These are phyloP conservation scores for Alnus rubra DNA, from an alignment of 306 rosid genomes.

Conservation along the genomic window DNA sequence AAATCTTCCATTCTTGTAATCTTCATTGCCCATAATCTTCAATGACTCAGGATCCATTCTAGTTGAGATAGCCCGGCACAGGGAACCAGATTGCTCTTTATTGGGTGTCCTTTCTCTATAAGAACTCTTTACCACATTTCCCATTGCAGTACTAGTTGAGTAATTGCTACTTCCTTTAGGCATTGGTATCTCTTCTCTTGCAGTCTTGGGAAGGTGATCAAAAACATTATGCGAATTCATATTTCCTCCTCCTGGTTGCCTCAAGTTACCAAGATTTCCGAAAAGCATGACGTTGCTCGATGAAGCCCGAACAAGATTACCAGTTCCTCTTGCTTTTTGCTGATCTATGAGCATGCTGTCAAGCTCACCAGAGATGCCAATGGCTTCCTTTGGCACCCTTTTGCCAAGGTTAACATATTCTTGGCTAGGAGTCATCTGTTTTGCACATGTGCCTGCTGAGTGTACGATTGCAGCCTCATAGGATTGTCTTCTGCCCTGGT, in stretches of 20 bases:
- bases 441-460: constrained; percentile 2
- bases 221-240: constrained; percentile 26
- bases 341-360: constrained; percentile 73
- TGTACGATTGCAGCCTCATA: constrained; percentile 9
- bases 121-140: constrained; percentile 10
- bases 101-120: constrained; percentile 18
- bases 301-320: constrained; percentile 68
- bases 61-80: constrained; percentile 79
- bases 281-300: constrained; percentile 79
- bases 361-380: constrained; percentile 84
- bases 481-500: constrained; percentile 14
- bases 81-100: constrained; percentile 37
- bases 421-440: constrained; percentile 27
- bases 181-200: constrained; percentile 28
- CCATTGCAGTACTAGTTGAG: constrained; percentile 18
- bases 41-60: constrained; percentile 86
- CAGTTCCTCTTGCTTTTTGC: constrained; percentile 55
- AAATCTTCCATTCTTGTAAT: constrained; percentile 80
- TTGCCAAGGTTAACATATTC: constrained; percentile 63
- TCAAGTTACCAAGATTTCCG: constrained; percentile 74
- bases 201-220: constrained; percentile 41
- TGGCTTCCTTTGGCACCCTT: constrained; percentile 66
- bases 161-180: constrained; percentile 18
- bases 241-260: constrained; percentile 43
- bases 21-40: constrained; percentile 91